Conservation (phyloP, 768 basidiomycete genomes). For the Mycena rosella region DNA sequence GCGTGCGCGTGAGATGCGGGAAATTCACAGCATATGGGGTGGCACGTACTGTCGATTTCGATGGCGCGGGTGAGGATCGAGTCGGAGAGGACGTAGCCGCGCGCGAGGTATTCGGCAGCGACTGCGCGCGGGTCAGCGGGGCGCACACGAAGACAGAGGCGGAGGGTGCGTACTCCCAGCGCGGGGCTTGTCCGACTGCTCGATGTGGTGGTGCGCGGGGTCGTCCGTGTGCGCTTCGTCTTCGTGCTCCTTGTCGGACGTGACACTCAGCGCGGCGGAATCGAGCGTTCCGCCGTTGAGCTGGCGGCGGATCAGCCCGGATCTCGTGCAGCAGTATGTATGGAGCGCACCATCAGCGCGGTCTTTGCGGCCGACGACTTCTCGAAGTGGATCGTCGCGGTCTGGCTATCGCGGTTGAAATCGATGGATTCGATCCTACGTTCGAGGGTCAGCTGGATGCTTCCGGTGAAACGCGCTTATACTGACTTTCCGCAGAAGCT, state of each 20-base stretch:
- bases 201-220: conserved; percentile 58
- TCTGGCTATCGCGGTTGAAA: conserved; percentile 50
- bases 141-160: not conserved
- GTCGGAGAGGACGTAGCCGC: conserved; percentile 88
- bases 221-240: conserved; percentile 62
- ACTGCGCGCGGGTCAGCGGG: conserved; percentile 57
- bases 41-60: conserved; percentile 74
- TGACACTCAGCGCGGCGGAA: conserved; percentile 75
- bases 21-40: not conserved
- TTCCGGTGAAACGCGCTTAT: not conserved
- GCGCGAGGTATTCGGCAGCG: conserved; percentile 94
- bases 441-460: conserved; percentile 25
- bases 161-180: conserved; percentile 72
- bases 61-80: conserved; percentile 82
- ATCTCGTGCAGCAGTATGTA: not conserved
- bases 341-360: conserved; percentile 74
- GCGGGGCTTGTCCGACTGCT: conserved; percentile 93
- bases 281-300: conserved; percentile 85
- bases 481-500: conserved; percentile 91
- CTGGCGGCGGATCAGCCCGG: conserved; percentile 46
- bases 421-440: conserved; percentile 78
- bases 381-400: conserved; percentile 85
- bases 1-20: not conserved
- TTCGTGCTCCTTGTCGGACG: conserved; percentile 72
- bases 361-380: conserved; percentile 89